Base-by-base conservation (phyloP, 1,284 basidiomycete species). In the Irpex sp. region DNA sequence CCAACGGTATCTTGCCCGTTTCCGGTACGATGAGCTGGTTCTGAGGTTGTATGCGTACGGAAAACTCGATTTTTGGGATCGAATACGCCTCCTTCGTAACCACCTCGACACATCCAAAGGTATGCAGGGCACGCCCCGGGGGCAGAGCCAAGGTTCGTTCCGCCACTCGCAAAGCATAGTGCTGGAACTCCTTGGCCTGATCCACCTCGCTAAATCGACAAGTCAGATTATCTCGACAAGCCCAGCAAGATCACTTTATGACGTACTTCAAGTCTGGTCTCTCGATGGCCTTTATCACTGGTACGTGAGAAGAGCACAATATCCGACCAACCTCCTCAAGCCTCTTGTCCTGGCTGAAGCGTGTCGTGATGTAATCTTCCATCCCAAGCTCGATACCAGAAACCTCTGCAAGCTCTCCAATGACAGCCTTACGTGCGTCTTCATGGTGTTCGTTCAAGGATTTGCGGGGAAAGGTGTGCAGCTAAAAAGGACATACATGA, bases 301-400 rank as follows among this genome's bases (percentile, higher is more conserved):
- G 81, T 26, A 90, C 74, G 0, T 77, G 79, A 1, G 91, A 91
- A 0, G 93, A 95, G 68, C 91, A 92, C 40, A 97, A 76, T 85
- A 97, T 92, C 1, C 93, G 83, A 17, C 91, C 89, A 7, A 95
- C 93, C 73, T 97, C 95, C 59, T 94, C 91, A 21, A 97, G 72
- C 26, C 95, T 83, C 44, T 90, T 83, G 76, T 97, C 95, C 67
- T 93, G 86, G 3, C 92, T 91, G 67, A 96, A 96, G 5, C 94
- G 85, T 60, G 95, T 90, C 62, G 88, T 86, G 0, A 91, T 87
- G 72, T 93, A 92, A 57, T 90, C 89, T 59, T 87, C 83, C 52
- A 87, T 73, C 59, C 85, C 85, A 4, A 92, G 77, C 64, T 93
- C 91, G 6, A 91, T 87, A 0, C 90, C 91, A 9, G 89, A 82